These are phyloP conservation scores for Salicornia ramosissima DNA, from an alignment of 148 eudicot species.

Conservation along the genomic window DNA sequence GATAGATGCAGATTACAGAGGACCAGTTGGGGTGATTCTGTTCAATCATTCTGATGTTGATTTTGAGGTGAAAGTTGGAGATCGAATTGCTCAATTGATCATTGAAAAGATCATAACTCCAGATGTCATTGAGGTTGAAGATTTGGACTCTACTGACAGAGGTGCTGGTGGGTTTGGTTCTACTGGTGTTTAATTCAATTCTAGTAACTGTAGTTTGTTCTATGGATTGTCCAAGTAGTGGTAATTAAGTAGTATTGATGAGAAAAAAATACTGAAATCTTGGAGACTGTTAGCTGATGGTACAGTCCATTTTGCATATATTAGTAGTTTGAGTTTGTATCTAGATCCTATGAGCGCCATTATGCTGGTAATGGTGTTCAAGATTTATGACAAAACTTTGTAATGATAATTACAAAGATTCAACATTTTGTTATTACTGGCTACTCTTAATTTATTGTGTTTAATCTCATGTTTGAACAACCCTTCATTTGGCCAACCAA, in stretches of 20 bases:
- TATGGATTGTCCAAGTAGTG: background rate
- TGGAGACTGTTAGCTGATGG: background rate
- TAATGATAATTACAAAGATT: too few relatives aligned
- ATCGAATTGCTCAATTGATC: conserved; percentile 80
- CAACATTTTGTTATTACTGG: too few relatives aligned
- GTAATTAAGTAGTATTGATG: background rate
- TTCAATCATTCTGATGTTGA: conserved; percentile 69
- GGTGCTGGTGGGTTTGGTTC: conserved; percentile 86
- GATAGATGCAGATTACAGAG: conserved; percentile 82
- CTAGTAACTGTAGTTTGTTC: background rate
- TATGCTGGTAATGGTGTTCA: background rate
- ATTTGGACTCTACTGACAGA: conserved; percentile 62
- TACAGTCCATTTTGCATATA: background rate
- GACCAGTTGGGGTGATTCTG: conserved; percentile 70
- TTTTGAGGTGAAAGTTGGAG: conserved; percentile 71
- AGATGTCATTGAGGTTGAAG: conserved; percentile 72
- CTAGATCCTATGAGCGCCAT: background rate
- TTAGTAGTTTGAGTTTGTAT: background rate
- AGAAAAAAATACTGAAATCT: background rate
- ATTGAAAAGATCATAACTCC: conserved; percentile 76
- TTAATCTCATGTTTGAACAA: too few relatives aligned
- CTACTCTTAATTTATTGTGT: too few relatives aligned
- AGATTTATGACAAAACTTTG: background rate
- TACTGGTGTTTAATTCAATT: conserved; percentile 43
- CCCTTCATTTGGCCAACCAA: too few relatives aligned